Base-by-base conservation (phyloP, 2,329 filamentous ascomycete species). In the Trichophyton rubrum region DNA sequence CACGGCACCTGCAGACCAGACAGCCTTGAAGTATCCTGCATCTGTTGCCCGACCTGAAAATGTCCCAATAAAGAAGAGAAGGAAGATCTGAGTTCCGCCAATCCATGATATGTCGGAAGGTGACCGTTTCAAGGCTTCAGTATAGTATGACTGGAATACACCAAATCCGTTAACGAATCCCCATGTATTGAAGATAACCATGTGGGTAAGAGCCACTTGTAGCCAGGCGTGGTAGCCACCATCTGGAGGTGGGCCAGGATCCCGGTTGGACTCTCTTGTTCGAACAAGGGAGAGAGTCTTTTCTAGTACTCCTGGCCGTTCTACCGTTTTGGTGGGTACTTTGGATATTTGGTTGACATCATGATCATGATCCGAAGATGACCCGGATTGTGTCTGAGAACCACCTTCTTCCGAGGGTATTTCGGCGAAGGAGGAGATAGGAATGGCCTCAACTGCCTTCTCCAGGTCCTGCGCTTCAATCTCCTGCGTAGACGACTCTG, bases 141-240 rank as follows among this genome's bases (percentile, higher is more conserved):
- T 72, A 63, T 83, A 84, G 68, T 79, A 78, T 2, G 76, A 76
- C 62, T 84, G 80, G 60, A 81, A 84, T 2, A 79, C 76, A 2
- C 81, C 81, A 62, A 82, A 83, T n/a, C 78, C 78, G 51, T 77
- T 78, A 66, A 80, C 75, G 62, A 77, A 79, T 3, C 75, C 74
- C 77, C 82, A 85, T 0, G 81, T 81, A 64, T 79, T 82, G 68
- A 83, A 80, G 65, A 81, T 80, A 53, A 82, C 74, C 56, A 80
- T 70, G 65, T 81, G 81, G 1, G 73, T 77, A 9, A 81, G 72
- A 1, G 76, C 73, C 2, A 80, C 80, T 66, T 84, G 82, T 0
- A 75, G 70, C 81, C 81, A 84, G n/a, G 82, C 82, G 35, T 72
- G 67, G 30, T 78, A 66, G 0, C 82, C 82, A 6, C 81, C 81